Evolutionary conservation across 1,284 basidiomycete genomes (phyloP), one percentile per base, ranked within the genome.

Genomic region (Trichosporon sp.): DNA sequence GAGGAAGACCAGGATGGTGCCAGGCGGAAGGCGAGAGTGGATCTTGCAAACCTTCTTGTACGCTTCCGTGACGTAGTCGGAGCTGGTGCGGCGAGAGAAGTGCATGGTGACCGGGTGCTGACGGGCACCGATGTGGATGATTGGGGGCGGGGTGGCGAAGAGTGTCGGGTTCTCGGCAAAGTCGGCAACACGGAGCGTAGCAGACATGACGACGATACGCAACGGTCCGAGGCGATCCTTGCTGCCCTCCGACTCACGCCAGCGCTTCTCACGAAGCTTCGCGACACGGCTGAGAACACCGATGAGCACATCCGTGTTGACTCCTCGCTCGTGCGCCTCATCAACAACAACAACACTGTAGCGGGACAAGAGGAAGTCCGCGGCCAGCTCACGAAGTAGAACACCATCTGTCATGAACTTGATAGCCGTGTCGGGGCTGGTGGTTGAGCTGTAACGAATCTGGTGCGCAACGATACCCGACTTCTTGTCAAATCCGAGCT

Each of bases 381-480:
- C 89, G 0, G 94, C 91, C 26, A 99, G 87, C 83, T 99, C 97
- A 70, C 97, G 91, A 11, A 99, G 86, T 31, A 99, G 86, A 14
- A 99, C 94, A 86, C 97, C 97, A 79, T 99, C 97, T 1, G 97
- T 99, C 96, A 99, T 99, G 87, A 99, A 99, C 84, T 99, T 98
- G 86, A 99, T 94, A 6, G 90, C 90, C 0, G 97, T 99, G 31
- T 90, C 87, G 0, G 93, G 87, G 2, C 93, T 93, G 0, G 94
- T 91, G 0, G 94, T 98, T 0, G 93, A 92, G 74, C 98, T 96
- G 82, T 99, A 99, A 71, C 97, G 92, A 74, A 99, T 97, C 84
- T 98, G 96, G 83, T 99, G 94, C 0, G 96, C 96, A 1, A 99
- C 93, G 21, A 88, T 86, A 0, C 91, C 90, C 0, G 92, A 88